phyloP scores from a whole-genome alignment of 1,284 basidiomycete genomes.

The Puccinia novopanici region DNA sequence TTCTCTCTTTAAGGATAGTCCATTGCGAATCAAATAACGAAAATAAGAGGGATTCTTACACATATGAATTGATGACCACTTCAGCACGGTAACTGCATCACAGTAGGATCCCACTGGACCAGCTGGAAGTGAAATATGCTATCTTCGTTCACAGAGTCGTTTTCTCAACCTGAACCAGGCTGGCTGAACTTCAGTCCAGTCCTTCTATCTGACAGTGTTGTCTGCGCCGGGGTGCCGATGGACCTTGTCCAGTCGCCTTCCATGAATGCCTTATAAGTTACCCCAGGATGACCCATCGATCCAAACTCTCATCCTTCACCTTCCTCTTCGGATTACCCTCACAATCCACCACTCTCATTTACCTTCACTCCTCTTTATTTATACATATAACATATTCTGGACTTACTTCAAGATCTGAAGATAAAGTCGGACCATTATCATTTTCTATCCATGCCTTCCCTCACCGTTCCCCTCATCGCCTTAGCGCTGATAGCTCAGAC shows the following conservation, averaged over 20 bases:
- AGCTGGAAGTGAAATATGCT: background rate
- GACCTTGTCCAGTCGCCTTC: background rate
- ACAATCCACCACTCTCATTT: background rate
- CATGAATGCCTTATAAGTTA: background rate
- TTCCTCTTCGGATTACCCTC: background rate
- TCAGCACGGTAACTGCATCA: too few relatives aligned
- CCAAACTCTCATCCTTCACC: background rate
- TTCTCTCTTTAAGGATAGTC: too few relatives aligned
- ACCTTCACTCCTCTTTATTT: background rate
- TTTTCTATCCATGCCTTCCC: constrained; percentile 19
- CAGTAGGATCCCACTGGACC: background rate
- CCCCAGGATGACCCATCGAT: background rate
- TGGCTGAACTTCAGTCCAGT: background rate
- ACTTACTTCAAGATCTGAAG: too few relatives aligned
- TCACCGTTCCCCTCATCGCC: background rate
- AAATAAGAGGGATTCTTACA: too few relatives aligned
- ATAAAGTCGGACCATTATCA: too few relatives aligned
- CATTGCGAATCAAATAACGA: too few relatives aligned
- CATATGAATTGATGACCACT: too few relatives aligned
- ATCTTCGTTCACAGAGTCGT: too few relatives aligned
- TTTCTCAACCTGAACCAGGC: too few relatives aligned
- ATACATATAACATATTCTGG: too few relatives aligned
- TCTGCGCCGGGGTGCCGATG: background rate
- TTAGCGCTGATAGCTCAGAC: background rate
- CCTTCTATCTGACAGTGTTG: background rate